A percentile compares a stretch with the other conserved stretches of the same genome.
Conservation (phyloP, 2,329 filamentous ascomycete species). For the Ilyonectria robusta region DNA sequence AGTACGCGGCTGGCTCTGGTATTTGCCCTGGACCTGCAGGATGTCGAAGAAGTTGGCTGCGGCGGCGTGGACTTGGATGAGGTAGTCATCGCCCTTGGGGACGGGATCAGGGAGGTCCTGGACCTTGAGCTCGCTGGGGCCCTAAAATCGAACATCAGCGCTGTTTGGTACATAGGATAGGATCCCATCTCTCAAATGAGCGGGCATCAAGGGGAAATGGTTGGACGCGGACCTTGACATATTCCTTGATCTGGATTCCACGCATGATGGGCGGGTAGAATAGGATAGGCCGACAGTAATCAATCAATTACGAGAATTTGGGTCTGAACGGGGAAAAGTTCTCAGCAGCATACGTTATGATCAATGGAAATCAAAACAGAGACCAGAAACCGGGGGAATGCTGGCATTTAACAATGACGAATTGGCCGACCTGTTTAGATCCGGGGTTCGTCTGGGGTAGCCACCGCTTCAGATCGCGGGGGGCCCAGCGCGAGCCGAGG, state of each 20-base stretch:
- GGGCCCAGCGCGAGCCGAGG: slow-evolving; percentile 44
- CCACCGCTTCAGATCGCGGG: slow-evolving; percentile 37
- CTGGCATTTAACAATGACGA: slow-evolving; percentile 9
- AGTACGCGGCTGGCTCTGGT: slow-evolving; percentile 86
- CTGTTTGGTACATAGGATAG: neutral
- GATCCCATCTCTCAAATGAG: neutral
- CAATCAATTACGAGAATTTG: neutral
- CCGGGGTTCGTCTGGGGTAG: slow-evolving; percentile 5
- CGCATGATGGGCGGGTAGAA: slow-evolving; percentile 69
- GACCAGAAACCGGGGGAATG: neutral
- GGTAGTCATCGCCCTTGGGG: slow-evolving; percentile 81
- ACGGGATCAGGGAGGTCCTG: slow-evolving; percentile 80
- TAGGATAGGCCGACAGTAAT: neutral
- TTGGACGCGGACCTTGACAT: slow-evolving; percentile 73
- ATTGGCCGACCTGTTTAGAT: neutral
- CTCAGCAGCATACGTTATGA: no score
- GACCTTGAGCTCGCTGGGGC: slow-evolving; percentile 84
- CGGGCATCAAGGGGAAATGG: neutral
- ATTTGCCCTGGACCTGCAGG: slow-evolving; percentile 94
- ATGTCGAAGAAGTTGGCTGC: slow-evolving; percentile 99
- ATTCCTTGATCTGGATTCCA: slow-evolving; percentile 80
- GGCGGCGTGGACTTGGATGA: slow-evolving; percentile 87
- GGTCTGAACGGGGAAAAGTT: no score
- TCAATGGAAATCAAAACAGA: neutral
- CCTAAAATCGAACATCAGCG: slow-evolving; percentile 61